phyloP scores from a whole-genome alignment of 2,329 filamentous ascomycete genomes.

The Fusarium goolgardi region DNA sequence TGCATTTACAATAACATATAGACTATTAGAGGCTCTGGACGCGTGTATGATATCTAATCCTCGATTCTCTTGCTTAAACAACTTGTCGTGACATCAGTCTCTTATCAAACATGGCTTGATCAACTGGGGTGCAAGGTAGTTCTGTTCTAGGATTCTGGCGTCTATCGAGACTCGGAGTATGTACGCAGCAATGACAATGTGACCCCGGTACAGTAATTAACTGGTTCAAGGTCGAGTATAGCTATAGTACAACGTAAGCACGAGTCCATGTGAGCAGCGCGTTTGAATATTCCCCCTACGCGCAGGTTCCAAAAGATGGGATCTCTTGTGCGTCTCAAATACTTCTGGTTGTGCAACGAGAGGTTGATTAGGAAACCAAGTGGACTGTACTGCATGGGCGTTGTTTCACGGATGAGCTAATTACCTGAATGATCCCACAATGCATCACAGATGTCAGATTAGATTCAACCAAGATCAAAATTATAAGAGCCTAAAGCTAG shows the following conservation, averaged over 20 bases:
- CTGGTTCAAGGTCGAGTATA: background rate
- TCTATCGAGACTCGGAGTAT: too few relatives aligned
- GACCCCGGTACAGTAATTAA: too few relatives aligned
- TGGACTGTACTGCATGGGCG: background rate
- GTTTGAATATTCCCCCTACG: background rate
- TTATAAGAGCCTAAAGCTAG: background rate
- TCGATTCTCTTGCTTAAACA: constrained; percentile 29
- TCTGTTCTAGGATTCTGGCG: background rate
- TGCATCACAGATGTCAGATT: constrained; percentile 6
- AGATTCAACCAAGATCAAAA: constrained; percentile 6
- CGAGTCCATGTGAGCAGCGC: background rate
- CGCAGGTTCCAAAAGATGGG: background rate
- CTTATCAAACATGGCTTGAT: background rate
- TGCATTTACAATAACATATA: constrained; percentile 40
- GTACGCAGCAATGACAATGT: too few relatives aligned
- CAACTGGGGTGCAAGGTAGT: background rate
- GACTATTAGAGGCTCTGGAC: constrained; percentile 41
- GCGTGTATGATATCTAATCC: constrained; percentile 46
- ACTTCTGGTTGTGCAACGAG: background rate
- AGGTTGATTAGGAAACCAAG: background rate
- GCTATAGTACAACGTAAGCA: background rate
- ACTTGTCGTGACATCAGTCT: constrained; percentile 1
- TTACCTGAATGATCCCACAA: background rate
- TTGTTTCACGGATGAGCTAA: background rate
- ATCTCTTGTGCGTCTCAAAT: background rate